phyloP scores from a whole-genome alignment of 805 yeast species.

The Saturnispora kantuleensis region DNA sequence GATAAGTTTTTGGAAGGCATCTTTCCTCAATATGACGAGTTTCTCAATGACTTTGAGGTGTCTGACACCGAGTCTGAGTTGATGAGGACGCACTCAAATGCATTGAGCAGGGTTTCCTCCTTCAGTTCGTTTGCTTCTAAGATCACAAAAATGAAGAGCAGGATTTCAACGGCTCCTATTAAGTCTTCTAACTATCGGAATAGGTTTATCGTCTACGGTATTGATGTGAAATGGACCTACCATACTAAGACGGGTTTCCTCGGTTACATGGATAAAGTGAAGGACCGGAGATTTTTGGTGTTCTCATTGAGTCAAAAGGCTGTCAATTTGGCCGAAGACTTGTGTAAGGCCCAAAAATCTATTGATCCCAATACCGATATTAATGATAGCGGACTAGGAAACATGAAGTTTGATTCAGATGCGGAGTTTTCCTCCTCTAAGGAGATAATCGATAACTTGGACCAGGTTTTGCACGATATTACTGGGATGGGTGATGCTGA shows the following conservation, averaged over 20 bases:
- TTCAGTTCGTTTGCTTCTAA: slow-evolving; percentile 6
- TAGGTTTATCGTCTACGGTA: slow-evolving; percentile 65
- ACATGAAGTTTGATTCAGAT: slow-evolving; percentile 9
- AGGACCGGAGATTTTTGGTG: slow-evolving; percentile 20
- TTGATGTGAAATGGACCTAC: slow-evolving; percentile 73
- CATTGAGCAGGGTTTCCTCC: slow-evolving; percentile 12
- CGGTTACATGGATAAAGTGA: slow-evolving; percentile 36
- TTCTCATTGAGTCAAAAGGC: slow-evolving; percentile 26
- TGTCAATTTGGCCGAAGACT: slow-evolving; percentile 23
- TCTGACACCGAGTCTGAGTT: slow-evolving; percentile 16
- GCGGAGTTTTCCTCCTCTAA: slow-evolving; percentile 15
- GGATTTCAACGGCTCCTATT: slow-evolving; percentile 25
- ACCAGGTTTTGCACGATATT: slow-evolving; percentile 37
- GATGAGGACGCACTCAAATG: slow-evolving; percentile 10
- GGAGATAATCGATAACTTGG: slow-evolving; percentile 36
- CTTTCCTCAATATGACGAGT: slow-evolving; percentile 21
- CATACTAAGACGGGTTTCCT: slow-evolving; percentile 49
- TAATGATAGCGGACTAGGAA: slow-evolving; percentile 4
- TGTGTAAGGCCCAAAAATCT: slow-evolving; percentile 12
- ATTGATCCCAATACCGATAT: not conserved
- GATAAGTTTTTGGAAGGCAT: slow-evolving; percentile 20
- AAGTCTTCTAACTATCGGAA: slow-evolving; percentile 33
- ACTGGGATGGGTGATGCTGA: slow-evolving; percentile 14
- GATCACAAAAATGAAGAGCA: slow-evolving; percentile 14
- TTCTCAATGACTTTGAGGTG: slow-evolving; percentile 15